Base-by-base conservation (phyloP, 116 monocot species). In the Dioscorea cayenensis region DNA sequence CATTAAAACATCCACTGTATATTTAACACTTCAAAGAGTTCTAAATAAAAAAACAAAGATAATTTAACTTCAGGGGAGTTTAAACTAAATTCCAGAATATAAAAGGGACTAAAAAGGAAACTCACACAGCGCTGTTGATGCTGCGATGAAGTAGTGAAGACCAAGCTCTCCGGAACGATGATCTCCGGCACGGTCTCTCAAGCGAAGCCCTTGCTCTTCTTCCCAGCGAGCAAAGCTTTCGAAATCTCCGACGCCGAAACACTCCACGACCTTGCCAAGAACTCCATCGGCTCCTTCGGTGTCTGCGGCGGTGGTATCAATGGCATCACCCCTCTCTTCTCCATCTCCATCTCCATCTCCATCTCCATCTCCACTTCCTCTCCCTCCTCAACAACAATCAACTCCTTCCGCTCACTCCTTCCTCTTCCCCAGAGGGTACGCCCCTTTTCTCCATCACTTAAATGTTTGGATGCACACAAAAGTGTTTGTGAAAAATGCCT, bases 231-330 rank as follows among this genome's bases (percentile, higher is more conserved):
- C 22, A 89, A 75, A 18, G 88, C 90, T 51, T 78, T 87, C 20
- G 90, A 90, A 62, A 94, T 88, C 83, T 94, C 94, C 6, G 77
- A 70, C 4, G 90, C 90, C 1, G 94, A 94, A 52, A 94, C 80
- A 66, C 84, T 84, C 94, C 90, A 94, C 28, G 94, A 88, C 58
- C 88, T 63, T 27, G 94, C 84, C 23, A 94, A 69, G 79, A 87
- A 90, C 73, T 90, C 94, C 90, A 94, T 88, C 23, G 94, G 86
- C 72, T 94, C 94, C 32, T 65, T 74, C 36, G 90, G 94, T 32
- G 86, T 94, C 72, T 86, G 82, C 27, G 88, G 90, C 5, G 94
- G 90, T 19, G 81, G 78, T 51, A 90, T 83, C 37, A 67, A 51
- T 9, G 20, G 36, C 63, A 63, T 27, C 63, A 27, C 23, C 23